These are phyloP conservation scores for Ceratocystis alfenasii DNA, from an alignment of 2,329 filamentous ascomycete genomes.

Conservation along the genomic window DNA sequence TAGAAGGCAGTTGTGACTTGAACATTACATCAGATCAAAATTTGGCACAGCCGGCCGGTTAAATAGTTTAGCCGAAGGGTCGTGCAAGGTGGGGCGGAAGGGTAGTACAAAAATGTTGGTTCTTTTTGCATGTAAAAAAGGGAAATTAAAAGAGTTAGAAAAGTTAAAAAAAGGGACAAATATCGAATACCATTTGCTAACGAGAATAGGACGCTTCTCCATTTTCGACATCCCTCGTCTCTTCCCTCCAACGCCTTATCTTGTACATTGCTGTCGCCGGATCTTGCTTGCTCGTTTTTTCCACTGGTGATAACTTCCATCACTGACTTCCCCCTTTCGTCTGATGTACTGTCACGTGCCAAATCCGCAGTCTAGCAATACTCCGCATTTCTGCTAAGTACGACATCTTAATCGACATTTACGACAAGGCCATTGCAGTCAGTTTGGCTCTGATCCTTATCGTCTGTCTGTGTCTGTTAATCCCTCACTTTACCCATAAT, in stretches of 20 bases:
- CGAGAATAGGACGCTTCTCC: too few relatives aligned
- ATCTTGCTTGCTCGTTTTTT: neutral
- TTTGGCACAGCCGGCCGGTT: slow-evolving; percentile 11
- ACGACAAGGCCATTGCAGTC: neutral
- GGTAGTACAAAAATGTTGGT: neutral
- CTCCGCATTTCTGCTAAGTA: neutral
- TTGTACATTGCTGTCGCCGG: neutral
- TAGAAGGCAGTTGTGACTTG: slow-evolving; percentile 13
- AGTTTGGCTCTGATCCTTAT: too few relatives aligned
- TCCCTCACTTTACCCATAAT: too few relatives aligned
- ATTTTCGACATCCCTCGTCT: too few relatives aligned
- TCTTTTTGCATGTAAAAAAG: neutral
- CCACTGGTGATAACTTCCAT: neutral
- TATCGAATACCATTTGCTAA: neutral
- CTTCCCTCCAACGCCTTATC: too few relatives aligned
- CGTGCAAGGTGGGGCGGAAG: slow-evolving; percentile 11
- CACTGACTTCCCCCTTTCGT: neutral
- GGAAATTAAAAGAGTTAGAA: neutral
- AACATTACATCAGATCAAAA: slow-evolving; percentile 15
- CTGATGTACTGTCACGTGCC: slow-evolving; percentile 9
- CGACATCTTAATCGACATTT: too few relatives aligned
- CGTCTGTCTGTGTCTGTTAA: too few relatives aligned
- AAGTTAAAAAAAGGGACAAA: neutral
- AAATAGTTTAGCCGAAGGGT: slow-evolving; percentile 17
- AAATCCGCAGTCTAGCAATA: neutral